These are phyloP conservation scores for Neurospora sp. DNA, from an alignment of 2,329 filamentous ascomycete species.

Conservation along the genomic window DNA sequence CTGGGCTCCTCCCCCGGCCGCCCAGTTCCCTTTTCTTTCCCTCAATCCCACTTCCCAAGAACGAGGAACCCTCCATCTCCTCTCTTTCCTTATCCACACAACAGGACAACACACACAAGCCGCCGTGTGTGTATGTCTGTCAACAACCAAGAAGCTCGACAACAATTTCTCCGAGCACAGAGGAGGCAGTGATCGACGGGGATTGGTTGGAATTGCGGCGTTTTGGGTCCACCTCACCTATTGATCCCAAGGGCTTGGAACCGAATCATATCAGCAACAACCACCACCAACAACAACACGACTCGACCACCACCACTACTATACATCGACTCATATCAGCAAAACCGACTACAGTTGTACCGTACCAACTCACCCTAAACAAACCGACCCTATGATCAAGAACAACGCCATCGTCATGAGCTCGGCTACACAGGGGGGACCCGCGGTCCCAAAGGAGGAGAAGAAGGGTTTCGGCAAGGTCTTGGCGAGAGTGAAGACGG, in stretches of 20 bases:
- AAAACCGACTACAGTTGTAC: background rate
- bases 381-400: slow-evolving; percentile 1
- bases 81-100: background rate
- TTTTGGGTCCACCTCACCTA: background rate
- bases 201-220: background rate
- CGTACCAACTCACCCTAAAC: background rate
- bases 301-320: background rate
- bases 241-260: background rate
- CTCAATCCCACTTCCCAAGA: background rate
- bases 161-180: background rate
- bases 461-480: slow-evolving; percentile 40
- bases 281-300: background rate
- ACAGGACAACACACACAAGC: background rate
- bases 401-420: slow-evolving; percentile 27
- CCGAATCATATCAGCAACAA: background rate
- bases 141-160: background rate
- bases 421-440: slow-evolving; percentile 30
- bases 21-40: background rate
- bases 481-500: slow-evolving; percentile 39
- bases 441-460: slow-evolving; percentile 29
- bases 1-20: background rate
- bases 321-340: background rate
- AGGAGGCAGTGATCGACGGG: background rate
- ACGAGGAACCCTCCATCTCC: background rate
- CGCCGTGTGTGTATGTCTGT: background rate